Evolutionary conservation across 2,329 filamentous ascomycete genomes (phyloP), one percentile per base, ranked within the genome.

Genomic region (Monosporascus cannonballus): DNA sequence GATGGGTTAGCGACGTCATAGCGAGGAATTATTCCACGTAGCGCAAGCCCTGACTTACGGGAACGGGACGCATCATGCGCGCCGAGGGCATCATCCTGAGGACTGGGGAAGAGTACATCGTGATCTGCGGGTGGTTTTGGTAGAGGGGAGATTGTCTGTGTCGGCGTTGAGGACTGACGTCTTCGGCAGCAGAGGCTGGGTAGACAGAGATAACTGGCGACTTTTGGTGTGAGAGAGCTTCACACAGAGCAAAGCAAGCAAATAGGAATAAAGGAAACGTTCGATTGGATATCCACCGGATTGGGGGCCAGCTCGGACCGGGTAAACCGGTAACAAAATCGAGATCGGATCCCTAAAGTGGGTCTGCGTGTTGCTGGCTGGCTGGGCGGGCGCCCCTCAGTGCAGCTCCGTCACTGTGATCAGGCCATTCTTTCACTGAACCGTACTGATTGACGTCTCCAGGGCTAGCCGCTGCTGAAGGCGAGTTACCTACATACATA

Each of bases 51-150:
- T 30, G 61, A 77, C 85, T 77, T 77, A 93, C 90, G 65, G 89
- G 89, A 67, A 89, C 73, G 62, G 87, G 84, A 70, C 77, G 76
- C 79, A 86, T 80, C 80, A 85, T 79, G 74, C 81, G 81, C 71
- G 74, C 73, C 61, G 83, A 84, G 61, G 82, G 81, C 72, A 85
- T 81, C 80, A 87, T 85, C 67, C 81, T 78, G 67, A 90, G 73
- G 68, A 80, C 75, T 65, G 78, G 77, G 67, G 86, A 84, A 68
- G 85, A 75, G 71, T 79, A 81, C 85, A 89, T 88, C 55, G 71
- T 80, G 76, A 24, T 17, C 37, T 41, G 25, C 15, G 14, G 11
- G 4, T 9, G 22, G 6, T 46, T 30, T 15, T 18, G 34, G 50
- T 60, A 52, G 59, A 60, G 62, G 47, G 59, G 60, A 61, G 60